A percentile compares a stretch with the other conserved stretches of the same genome.
Conservation (phyloP, 306 rosid genomes). For the Begonia masoniana region DNA sequence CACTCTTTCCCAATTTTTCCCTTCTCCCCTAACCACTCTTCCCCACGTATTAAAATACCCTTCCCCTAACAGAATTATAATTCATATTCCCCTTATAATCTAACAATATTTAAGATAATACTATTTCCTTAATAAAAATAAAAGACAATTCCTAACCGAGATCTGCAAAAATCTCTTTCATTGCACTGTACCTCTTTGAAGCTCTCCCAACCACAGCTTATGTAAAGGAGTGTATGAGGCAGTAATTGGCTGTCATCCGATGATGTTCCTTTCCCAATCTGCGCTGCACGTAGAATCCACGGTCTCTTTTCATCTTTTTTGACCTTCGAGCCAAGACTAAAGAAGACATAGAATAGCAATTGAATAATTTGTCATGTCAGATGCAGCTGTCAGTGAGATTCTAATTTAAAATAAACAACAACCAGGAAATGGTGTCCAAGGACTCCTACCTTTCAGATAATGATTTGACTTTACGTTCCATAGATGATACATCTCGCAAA, state of each 20-base stretch:
- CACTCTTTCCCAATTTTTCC: too few species aligned
- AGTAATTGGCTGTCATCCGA: slow-evolving; percentile 26
- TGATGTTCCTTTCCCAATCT: slow-evolving; percentile 39
- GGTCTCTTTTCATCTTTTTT: slow-evolving; percentile 85
- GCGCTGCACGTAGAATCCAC: slow-evolving; percentile 89
- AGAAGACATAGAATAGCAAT: slow-evolving; percentile 16
- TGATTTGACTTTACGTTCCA: slow-evolving; percentile 38
- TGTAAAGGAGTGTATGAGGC: slow-evolving; percentile 84
- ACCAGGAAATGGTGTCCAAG: slow-evolving; percentile 11
- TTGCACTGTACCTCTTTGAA: slow-evolving; percentile 72
- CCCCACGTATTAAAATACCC: too few species aligned
- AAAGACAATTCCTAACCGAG: too few species aligned
- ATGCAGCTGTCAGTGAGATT: not conserved
- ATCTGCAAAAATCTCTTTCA: not conserved
- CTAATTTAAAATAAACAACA: slow-evolving; percentile 5
- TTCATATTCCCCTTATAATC: too few species aligned
- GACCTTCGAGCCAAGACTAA: slow-evolving; percentile 37
- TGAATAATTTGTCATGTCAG: slow-evolving; percentile 15
- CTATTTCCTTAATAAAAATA: too few species aligned
- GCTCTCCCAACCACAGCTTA: slow-evolving; percentile 99
- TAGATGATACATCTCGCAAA: slow-evolving; percentile 41
- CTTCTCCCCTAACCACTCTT: too few species aligned
- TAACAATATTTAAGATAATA: too few species aligned
- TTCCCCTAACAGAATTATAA: too few species aligned
- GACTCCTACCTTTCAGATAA: slow-evolving; percentile 44